Conservation (phyloP, 1,284 basidiomycete species). For the Phenoliferia sp. region DNA sequence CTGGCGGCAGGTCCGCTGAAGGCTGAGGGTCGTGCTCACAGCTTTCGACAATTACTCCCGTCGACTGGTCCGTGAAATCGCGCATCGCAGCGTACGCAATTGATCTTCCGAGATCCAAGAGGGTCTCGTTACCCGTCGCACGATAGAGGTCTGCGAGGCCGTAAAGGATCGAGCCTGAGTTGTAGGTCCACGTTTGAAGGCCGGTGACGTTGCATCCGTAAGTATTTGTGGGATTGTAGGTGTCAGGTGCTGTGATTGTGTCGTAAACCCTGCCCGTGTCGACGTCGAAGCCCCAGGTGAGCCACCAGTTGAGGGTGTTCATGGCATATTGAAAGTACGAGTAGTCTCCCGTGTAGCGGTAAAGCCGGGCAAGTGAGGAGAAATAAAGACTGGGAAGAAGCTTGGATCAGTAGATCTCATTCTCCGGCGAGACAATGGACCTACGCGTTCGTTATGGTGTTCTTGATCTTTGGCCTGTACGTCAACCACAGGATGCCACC, state of each 20-base stretch:
- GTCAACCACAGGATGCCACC: slow-evolving; percentile 29
- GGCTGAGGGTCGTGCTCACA: slow-evolving; percentile 23
- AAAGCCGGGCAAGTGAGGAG: slow-evolving; percentile 19
- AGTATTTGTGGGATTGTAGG: slow-evolving; percentile 12
- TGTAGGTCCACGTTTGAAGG: slow-evolving; percentile 24
- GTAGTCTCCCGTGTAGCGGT: slow-evolving; percentile 21
- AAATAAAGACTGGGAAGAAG: slow-evolving; percentile 18
- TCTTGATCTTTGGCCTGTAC: slow-evolving; percentile 23
- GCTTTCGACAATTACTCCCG: slow-evolving; percentile 17
- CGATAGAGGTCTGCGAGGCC: slow-evolving; percentile 23
- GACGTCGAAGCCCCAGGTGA: slow-evolving; percentile 20
- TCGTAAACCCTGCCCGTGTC: slow-evolving; percentile 18
- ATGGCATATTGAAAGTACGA: slow-evolving; percentile 17
- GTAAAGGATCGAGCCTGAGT: slow-evolving; percentile 23
- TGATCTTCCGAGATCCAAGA: slow-evolving; percentile 18
- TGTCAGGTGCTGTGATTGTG: slow-evolving; percentile 12
- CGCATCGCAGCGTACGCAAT: slow-evolving; percentile 26
- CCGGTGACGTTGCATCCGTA: slow-evolving; percentile 7
- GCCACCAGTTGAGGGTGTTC: slow-evolving; percentile 32
- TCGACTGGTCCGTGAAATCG: slow-evolving; percentile 13
- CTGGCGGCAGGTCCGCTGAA: slow-evolving; percentile 8
- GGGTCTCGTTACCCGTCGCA: slow-evolving; percentile 14
- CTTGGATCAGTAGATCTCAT: slow-evolving; percentile 10
- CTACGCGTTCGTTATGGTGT: slow-evolving; percentile 29
- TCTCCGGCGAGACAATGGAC: not conserved